A percentile compares a stretch with the other conserved stretches of the same genome.
Conservation (phyloP, 495 filamentous ascomycete genomes). For the Xanthoparmelia taractica region DNA sequence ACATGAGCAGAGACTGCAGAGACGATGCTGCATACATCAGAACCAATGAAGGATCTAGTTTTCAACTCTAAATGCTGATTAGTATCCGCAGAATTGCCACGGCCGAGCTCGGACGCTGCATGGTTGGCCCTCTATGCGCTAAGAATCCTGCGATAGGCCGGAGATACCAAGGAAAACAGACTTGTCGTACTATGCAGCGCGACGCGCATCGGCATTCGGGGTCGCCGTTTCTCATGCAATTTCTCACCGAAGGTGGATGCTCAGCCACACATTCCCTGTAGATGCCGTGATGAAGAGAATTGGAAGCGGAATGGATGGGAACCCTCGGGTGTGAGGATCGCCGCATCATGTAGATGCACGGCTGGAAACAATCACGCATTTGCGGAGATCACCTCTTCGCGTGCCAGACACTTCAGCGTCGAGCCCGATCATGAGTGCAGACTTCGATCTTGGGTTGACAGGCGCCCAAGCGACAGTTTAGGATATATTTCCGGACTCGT, state of each 20-base stretch:
- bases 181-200: background rate
- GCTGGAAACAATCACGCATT: background rate
- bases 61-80: background rate
- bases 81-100: background rate
- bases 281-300: background rate
- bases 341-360: background rate
- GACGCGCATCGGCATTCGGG: conserved; percentile 5
- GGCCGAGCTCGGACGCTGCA: background rate
- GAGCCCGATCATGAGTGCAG: background rate
- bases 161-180: background rate
- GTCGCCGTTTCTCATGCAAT: background rate
- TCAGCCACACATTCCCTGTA: background rate
- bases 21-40: background rate
- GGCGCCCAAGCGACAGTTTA: background rate
- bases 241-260: background rate
- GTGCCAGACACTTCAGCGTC: background rate
- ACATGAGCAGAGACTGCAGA: background rate
- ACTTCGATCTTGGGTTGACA: background rate
- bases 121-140: conserved; percentile 11
- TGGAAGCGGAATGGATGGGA: background rate
- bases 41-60: background rate
- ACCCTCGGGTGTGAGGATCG: background rate
- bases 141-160: conserved; percentile 6
- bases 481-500: conserved; percentile 2
- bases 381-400: background rate